Evolutionary conservation across 2,329 filamentous ascomycete genomes (phyloP).

Genomic region (Cladophialophora psammophila): DNA sequence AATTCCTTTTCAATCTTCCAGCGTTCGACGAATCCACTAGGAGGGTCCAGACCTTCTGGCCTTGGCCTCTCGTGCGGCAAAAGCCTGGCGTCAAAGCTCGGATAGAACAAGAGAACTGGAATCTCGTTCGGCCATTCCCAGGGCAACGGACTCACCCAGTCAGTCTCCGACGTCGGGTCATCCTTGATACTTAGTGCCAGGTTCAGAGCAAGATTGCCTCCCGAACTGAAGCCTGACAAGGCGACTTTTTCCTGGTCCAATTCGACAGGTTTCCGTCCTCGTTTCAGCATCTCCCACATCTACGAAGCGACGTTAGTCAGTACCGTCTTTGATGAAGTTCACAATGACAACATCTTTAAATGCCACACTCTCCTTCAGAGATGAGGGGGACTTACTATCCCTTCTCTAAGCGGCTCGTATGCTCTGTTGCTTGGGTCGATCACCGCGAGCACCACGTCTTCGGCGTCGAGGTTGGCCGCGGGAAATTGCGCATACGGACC

Average conservation of each 20-base stretch:
- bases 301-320: neutral
- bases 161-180: slow-evolving; percentile 29
- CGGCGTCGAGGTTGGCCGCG: slow-evolving; percentile 56
- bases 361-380: neutral
- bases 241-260: slow-evolving; percentile 50
- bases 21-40: slow-evolving; percentile 33
- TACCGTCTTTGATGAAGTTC: neutral
- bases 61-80: slow-evolving; percentile 38
- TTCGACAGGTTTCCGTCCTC: slow-evolving; percentile 25
- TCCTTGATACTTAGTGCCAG: slow-evolving; percentile 36
- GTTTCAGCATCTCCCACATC: slow-evolving; percentile 29
- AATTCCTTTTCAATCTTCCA: slow-evolving; percentile 37
- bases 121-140: slow-evolving; percentile 33
- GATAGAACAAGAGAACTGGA: slow-evolving; percentile 41
- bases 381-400: slow-evolving; percentile 24
- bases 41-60: slow-evolving; percentile 35
- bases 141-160: slow-evolving; percentile 35
- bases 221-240: slow-evolving; percentile 56
- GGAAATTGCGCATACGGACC: slow-evolving; percentile 57
- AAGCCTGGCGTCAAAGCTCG: slow-evolving; percentile 37
- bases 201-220: slow-evolving; percentile 56
- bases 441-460: slow-evolving; percentile 55
- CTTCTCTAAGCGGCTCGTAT: slow-evolving; percentile 32
- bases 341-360: neutral
- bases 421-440: slow-evolving; percentile 43